Evolutionary conservation across 306 rosid genomes (phyloP), one percentile per base, ranked within the genome.

Genomic region (Quillaja saponaria): DNA sequence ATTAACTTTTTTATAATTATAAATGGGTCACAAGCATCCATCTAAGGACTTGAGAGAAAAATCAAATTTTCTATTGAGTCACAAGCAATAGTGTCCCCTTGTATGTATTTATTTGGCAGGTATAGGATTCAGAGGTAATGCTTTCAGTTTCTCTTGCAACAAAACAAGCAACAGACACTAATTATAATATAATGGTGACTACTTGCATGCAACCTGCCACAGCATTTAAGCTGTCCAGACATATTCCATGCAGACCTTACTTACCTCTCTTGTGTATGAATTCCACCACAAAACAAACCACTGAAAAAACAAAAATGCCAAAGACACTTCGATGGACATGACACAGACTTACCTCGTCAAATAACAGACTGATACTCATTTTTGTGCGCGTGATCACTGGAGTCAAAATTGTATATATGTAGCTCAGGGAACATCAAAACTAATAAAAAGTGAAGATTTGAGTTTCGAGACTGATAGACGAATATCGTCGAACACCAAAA

Each of bases 41-140:
- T 20, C 34, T 35, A 35, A 13, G 8, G 37, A 12, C 34, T 20
- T 21, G 7, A 10, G 51, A 56, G 21, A 66, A 61, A 49, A 6
- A 16, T 35, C 15, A 50, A 73, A 64, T 31, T 41, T 49, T 53
- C 79, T 60, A 60, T 71, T 74, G 72, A 71, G 78, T 72, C 83
- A 75, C 87, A 76, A 83, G 62, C 77, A 58, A 54, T 31, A 46
- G 50, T 76, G 42, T 55, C 76, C 69, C 76, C 66, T 57, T 67
- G 47, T 66, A 71, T 58, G 77, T 69, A 74, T 63, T 78, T 69
- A 74, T 63, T 78, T 69, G 76, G 74, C 71, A 65, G 77, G 85
- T 78, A 77, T 73, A 76, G 85, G 60, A 64, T 74, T 59, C 77
- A 78, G 65, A 71, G 62, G 75, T 72, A 69, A 17, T 67, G 49